Evolutionary conservation across 116 monocot species (phyloP), one percentile per base, ranked within the genome.

Genomic region (Posidonia oceanica): DNA sequence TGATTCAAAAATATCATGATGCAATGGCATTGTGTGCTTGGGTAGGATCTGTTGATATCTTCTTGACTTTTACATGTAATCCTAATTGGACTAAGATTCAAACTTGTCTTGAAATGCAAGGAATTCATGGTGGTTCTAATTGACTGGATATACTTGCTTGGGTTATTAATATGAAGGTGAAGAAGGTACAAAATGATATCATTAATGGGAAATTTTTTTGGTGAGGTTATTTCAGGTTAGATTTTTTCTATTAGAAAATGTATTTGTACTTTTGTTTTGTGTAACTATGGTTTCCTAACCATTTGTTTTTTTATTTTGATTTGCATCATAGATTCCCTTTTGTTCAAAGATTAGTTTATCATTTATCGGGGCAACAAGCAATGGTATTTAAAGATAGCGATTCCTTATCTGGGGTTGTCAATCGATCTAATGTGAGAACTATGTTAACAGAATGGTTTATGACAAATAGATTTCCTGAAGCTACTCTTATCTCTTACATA

Each of bases 1-100:
- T 82, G 66, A 42, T 70, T n/a, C 57, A 83, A 48, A 75, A 78
- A 39, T 79, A 78, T 23, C 78, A 78, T 7, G 75, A 82, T 64
- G 75, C 72, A 3, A 82, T 82, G 61, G 54, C 71, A 7, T 60
- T 78, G 7, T 78, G 72, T 51, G 12, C 39, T 17, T 71, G 44
- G 57, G 64, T 61, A 61, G 57, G 77, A 10, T 55, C 63, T 10
- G 63, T 36, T 10, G 65, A 82, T 55, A 21, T 77, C 7, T 82
- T 82, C 14, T 17, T 77, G 17, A 82, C 59, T 16, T 72, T 80
- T n/a, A 80, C 72, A 0, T 76, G 67, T 10, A 80, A 80, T 52
- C 65, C 75, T 2, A 52, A 76, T 18, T 72, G 76, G 72, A 18
- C 1, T 0, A 51, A 72, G 51, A 44, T 77, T 17, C 18, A 59